Percentiles rank a stretch among this genome's conserved stretches.
phyloP scores from a whole-genome alignment of 257 asterid genomes.

The Haberlea rhodopensis region DNA sequence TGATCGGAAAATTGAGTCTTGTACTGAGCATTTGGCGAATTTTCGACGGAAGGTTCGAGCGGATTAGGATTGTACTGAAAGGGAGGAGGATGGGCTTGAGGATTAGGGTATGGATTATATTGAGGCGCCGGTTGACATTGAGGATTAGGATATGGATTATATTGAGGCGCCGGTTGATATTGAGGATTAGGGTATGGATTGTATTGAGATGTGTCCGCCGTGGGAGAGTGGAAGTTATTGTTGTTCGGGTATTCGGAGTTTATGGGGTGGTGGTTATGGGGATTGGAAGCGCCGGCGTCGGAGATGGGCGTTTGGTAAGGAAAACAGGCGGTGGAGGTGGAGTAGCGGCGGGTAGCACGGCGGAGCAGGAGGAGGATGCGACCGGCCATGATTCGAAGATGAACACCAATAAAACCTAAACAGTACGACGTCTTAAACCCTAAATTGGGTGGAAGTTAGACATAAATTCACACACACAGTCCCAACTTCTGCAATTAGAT shows the following conservation, averaged over 20 bases:
- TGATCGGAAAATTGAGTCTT: background rate
- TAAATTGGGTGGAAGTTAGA: background rate
- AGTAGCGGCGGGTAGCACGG: background rate
- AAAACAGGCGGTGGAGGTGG: background rate
- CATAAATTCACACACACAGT: too few relatives aligned
- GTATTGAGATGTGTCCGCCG: background rate
- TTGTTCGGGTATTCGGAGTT: background rate
- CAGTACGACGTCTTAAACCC: background rate
- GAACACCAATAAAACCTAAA: too few relatives aligned
- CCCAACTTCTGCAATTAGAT: too few relatives aligned
- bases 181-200: too few relatives aligned
- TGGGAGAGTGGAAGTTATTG: background rate
- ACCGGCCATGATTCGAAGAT: background rate
- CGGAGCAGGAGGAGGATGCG: background rate
- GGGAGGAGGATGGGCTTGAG: conserved; percentile 27
- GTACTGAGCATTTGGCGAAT: background rate
- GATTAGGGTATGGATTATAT: conserved; percentile 30
- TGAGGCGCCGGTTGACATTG: conserved; percentile 2
- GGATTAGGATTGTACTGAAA: background rate
- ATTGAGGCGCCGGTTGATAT: too few relatives aligned
- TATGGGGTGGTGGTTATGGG: background rate
- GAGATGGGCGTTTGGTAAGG: background rate
- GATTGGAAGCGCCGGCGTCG: background rate
- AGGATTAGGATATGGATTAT: background rate
- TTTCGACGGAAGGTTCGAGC: background rate